Conservation (phyloP, 495 filamentous ascomycete genomes). For the Hypoxylon subgilvum region DNA sequence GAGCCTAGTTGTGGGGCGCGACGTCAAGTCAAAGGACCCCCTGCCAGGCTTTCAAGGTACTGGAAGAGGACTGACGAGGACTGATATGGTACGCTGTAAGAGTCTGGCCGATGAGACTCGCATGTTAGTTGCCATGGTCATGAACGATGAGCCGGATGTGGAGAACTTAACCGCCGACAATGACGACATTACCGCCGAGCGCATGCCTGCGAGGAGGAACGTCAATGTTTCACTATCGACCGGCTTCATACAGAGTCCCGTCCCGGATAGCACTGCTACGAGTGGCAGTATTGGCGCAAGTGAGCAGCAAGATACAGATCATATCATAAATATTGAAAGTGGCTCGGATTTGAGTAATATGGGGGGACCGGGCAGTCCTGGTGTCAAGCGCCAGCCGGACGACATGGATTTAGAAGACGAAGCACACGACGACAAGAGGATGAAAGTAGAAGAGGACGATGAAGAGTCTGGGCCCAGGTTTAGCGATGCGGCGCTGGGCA, state of each 20-base stretch:
- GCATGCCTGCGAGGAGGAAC: slow-evolving; percentile 13
- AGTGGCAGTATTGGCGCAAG: not conserved
- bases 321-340: slow-evolving; percentile 32
- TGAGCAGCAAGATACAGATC: slow-evolving; percentile 7
- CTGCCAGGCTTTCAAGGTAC: slow-evolving; percentile 68
- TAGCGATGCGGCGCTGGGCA: slow-evolving; percentile 42
- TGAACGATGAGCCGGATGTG: slow-evolving; percentile 52
- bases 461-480: slow-evolving; percentile 24
- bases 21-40: slow-evolving; percentile 66
- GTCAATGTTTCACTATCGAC: slow-evolving; percentile 13
- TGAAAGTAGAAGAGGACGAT: slow-evolving; percentile 45
- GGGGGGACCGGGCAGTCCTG: not conserved
- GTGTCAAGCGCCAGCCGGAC: slow-evolving; percentile 41
- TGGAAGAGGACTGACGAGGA: slow-evolving; percentile 59
- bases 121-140: slow-evolving; percentile 67
- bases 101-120: slow-evolving; percentile 74
- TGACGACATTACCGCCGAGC: not conserved
- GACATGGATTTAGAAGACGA: slow-evolving; percentile 47
- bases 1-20: slow-evolving; percentile 68
- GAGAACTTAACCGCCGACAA: slow-evolving; percentile 21
- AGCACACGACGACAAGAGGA: slow-evolving; percentile 42
- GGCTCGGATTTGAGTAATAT: slow-evolving; percentile 2
- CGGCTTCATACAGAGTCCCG: slow-evolving; percentile 18
- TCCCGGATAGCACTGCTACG: not conserved
- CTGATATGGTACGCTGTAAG: slow-evolving; percentile 83